phyloP scores from a whole-genome alignment of 139 green algal genomes.

The Chlamydomonas urium region DNA sequence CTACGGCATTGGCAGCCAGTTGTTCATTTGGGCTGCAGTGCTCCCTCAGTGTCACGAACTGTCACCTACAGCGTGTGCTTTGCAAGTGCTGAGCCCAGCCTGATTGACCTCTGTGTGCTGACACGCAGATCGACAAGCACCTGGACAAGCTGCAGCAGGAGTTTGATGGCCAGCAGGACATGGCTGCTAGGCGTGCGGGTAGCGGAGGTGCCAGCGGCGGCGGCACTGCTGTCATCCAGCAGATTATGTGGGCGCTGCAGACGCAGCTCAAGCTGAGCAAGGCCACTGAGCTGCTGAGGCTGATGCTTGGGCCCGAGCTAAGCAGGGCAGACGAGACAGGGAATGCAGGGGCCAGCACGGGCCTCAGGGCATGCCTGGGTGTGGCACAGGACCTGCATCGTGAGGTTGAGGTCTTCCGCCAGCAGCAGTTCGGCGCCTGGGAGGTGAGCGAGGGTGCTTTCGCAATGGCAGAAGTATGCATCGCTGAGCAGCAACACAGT shows the following conservation, averaged over 20 bases:
- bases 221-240: constrained; percentile 20
- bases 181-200: neutral
- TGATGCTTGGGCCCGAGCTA: constrained; percentile 24
- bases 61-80: too few species aligned
- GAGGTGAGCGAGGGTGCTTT: neutral
- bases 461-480: too few species aligned
- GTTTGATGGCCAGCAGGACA: constrained; percentile 34
- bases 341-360: neutral
- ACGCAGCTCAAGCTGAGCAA: constrained; percentile 29
- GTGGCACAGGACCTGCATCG: constrained; percentile 36
- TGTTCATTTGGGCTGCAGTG: too few species aligned
- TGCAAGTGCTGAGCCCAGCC: too few species aligned
- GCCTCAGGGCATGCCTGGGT: constrained; percentile 35
- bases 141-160: constrained; percentile 43
- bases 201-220: neutral
- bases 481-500: too few species aligned
- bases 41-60: too few species aligned
- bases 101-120: too few species aligned
- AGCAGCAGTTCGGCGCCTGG: constrained; percentile 31
- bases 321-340: neutral
- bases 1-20: too few species aligned
- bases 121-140: constrained; percentile 40
- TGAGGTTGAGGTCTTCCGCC: constrained; percentile 42
- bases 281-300: constrained; percentile 23
- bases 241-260: constrained; percentile 31